Conservation (phyloP, 345 rosid species). For the Linum trigynum region DNA sequence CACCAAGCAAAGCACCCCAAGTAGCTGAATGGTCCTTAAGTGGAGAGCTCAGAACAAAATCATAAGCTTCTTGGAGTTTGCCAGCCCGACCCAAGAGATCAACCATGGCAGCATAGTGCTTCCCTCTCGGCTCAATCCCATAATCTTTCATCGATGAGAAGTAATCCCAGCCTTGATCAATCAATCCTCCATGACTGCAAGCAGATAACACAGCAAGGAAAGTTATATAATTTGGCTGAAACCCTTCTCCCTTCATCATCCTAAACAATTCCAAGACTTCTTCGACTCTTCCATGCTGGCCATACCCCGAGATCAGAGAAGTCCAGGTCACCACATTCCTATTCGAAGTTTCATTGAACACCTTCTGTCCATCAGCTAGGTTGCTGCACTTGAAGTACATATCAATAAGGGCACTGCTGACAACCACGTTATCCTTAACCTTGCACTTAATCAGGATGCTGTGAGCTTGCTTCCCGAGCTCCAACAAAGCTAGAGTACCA, state of each 20-base stretch:
- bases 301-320: constrained; percentile 57
- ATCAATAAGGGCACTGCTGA: constrained; percentile 52
- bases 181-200: constrained; percentile 62
- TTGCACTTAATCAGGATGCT: constrained; percentile 40
- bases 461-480: constrained; percentile 53
- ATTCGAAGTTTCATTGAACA: constrained; percentile 28
- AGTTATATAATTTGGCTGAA: constrained; percentile 52
- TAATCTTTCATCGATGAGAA: constrained; percentile 48
- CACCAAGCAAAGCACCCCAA: constrained; percentile 72
- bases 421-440: constrained; percentile 42
- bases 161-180: constrained; percentile 42
- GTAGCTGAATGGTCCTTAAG: constrained; percentile 45
- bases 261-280: constrained; percentile 60
- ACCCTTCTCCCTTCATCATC: constrained; percentile 48
- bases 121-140: constrained; percentile 47
- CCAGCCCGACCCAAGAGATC: constrained; percentile 67
- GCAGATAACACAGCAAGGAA: constrained; percentile 63
- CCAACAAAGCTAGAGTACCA: constrained; percentile 45
- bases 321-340: constrained; percentile 64
- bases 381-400: constrained; percentile 71
- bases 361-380: constrained; percentile 37
- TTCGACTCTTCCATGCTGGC: constrained; percentile 46
- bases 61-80: constrained; percentile 51
- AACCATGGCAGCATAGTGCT: constrained; percentile 63
- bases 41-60: constrained; percentile 45